A percentile compares a stretch with the other conserved stretches of the same genome.
phyloP scores from a whole-genome alignment of 108 stramenopile species.

The Cyclotella kingstonii region DNA sequence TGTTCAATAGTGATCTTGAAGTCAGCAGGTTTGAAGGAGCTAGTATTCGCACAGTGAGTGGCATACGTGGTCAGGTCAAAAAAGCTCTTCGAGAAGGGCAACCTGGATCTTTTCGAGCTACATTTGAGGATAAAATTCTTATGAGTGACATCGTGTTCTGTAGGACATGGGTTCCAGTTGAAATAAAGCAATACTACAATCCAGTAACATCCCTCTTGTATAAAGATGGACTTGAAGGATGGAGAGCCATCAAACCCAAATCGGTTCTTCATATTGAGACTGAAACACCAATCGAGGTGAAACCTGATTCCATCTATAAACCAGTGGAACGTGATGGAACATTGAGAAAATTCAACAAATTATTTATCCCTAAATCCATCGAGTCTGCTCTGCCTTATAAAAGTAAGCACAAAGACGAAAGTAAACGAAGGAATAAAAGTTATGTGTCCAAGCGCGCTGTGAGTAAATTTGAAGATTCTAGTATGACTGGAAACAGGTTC shows the following conservation, averaged over 20 bases:
- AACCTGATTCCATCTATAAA: conserved; percentile 97
- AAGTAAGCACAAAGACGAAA: conserved; percentile 89
- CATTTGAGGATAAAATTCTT: conserved; percentile 99
- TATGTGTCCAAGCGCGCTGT: conserved; percentile 82
- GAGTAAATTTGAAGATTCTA: conserved; percentile 1
- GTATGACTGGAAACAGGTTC: background rate
- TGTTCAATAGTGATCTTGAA: conserved; percentile 99
- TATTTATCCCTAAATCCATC: conserved; percentile 85
- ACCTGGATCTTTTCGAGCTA: conserved; percentile 93
- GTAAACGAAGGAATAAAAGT: conserved; percentile 64
- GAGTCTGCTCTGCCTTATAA: conserved; percentile 92
- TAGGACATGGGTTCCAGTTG: conserved; percentile 97
- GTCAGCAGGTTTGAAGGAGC: conserved; percentile 94
- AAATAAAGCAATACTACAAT: conserved; percentile 92
- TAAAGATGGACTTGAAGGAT: conserved; percentile 56
- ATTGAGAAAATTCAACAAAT: conserved; percentile 78
- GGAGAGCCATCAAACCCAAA: conserved; percentile 91
- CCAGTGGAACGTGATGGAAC: conserved; percentile 89
- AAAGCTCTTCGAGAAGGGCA: conserved; percentile 89
- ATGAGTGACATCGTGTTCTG: conserved; percentile 96
- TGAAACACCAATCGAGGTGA: conserved; percentile 87
- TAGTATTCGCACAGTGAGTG: conserved; percentile 93
- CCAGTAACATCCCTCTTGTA: conserved; percentile 89
- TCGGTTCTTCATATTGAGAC: conserved; percentile 90
- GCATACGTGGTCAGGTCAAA: conserved; percentile 95